phyloP scores from a whole-genome alignment of 1,284 basidiomycete genomes.

The Microbotryomycetes sp. region DNA sequence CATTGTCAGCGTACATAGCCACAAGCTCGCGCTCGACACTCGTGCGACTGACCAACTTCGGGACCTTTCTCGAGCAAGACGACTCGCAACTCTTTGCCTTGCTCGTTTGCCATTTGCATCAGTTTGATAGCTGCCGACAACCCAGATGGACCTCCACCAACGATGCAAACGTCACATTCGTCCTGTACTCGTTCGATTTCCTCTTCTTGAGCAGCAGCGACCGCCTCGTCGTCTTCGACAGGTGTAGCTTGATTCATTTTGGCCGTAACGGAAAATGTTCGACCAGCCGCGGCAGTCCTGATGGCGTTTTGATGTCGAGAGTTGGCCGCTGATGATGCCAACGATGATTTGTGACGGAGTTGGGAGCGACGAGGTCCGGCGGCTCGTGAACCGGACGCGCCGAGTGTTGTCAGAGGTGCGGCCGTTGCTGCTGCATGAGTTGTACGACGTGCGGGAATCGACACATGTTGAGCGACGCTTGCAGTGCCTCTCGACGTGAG shows the following conservation, averaged over 20 bases:
- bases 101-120: slow-evolving; percentile 83
- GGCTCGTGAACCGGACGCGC: too few relatives aligned
- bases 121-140: slow-evolving; percentile 92
- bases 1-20: not conserved
- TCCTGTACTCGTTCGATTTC: slow-evolving; percentile 68
- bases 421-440: too few relatives aligned
- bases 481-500: not conserved
- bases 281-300: not conserved
- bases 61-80: slow-evolving; percentile 92
- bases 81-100: slow-evolving; percentile 64
- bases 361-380: too few relatives aligned
- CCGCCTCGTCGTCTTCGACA: not conserved
- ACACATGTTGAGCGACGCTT: not conserved
- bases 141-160: slow-evolving; percentile 91
- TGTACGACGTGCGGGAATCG: too few relatives aligned
- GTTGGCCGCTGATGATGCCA: too few relatives aligned
- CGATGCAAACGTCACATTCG: slow-evolving; percentile 93
- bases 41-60: slow-evolving; percentile 66
- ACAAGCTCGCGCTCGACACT: not conserved
- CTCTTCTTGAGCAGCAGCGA: not conserved
- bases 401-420: too few relatives aligned
- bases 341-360: too few relatives aligned
- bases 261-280: too few relatives aligned
- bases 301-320: too few relatives aligned
- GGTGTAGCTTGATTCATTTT: slow-evolving; percentile 1